These are phyloP conservation scores for Sporisorium sorghi DNA, from an alignment of 1,284 basidiomycete species.

Conservation along the genomic window DNA sequence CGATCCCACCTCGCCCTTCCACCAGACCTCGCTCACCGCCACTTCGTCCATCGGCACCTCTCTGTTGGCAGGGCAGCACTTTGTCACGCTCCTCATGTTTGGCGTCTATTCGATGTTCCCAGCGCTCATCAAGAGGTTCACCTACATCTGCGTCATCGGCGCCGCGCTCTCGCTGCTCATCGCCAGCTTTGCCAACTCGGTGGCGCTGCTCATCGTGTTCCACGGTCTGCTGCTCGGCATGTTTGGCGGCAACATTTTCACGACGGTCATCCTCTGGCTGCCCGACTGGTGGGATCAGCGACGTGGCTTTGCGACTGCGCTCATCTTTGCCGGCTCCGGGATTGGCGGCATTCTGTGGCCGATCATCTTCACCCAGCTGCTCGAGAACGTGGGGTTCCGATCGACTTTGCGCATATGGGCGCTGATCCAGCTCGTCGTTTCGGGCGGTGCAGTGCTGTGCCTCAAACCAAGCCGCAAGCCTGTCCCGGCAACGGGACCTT, in stretches of 20 bases:
- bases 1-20: conserved; percentile 48
- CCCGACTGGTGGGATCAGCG: conserved; percentile 56
- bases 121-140: conserved; percentile 43
- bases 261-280: conserved; percentile 54
- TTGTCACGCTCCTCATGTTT: conserved; percentile 50
- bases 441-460: conserved; percentile 30
- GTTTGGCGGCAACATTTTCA: conserved; percentile 51
- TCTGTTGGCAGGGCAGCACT: conserved; percentile 51
- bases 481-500: conserved; percentile 3
- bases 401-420: conserved; percentile 55
- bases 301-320: conserved; percentile 51
- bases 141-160: conserved; percentile 29
- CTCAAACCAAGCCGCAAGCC: conserved; percentile 24
- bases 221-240: conserved; percentile 56
- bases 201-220: conserved; percentile 50
- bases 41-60: conserved; percentile 55
- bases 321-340: conserved; percentile 54
- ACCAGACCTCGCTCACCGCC: conserved; percentile 37
- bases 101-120: conserved; percentile 52
- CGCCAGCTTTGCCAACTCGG: conserved; percentile 49
- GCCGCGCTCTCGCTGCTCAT: conserved; percentile 45
- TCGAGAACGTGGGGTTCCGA: conserved; percentile 48
- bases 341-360: conserved; percentile 61
- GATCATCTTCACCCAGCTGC: conserved; percentile 42
- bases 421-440: conserved; percentile 40